Evolutionary conservation across 345 rosid genomes (phyloP), one percentile per base, ranked within the genome.

Genomic region (Arabis hirsuta): DNA sequence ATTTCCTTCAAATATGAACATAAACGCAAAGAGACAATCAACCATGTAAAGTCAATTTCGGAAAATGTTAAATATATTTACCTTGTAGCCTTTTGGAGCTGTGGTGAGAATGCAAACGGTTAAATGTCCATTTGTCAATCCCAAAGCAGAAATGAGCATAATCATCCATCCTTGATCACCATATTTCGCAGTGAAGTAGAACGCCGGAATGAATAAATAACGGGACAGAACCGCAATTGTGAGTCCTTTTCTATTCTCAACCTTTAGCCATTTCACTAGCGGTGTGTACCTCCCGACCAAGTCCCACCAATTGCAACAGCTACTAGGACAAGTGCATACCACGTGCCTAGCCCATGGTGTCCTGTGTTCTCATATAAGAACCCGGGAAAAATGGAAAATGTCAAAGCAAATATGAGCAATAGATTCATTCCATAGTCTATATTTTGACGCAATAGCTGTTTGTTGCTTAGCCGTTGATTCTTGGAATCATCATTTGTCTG

Each of bases 121-220:
- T 29, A 94, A 87, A 73, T 88, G 73, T 20, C 96, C 98, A 55
- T 84, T 88, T 7, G 90, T 82, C 20, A 88, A 19, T 48, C 98
- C 96, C 61, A 92, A 65, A 68, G 88, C 34, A 12, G 87, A 88
- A 34, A 71, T 55, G 2, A 91, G 90, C 66, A 85, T 48, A 68
- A 94, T 84, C 98, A 89, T 94, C 91, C 89, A 94, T 54, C 98
- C 98, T 65, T 89, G 82, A 74, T 88, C 97, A 2, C 85, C 96
- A 45, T 88, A 85, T 34, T 89, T 91, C 1, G 89, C 86, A 0
- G 93, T 88, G 85, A 90, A 87, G 82, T 91, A 94, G 76, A 94
- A 91, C 3, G 90, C 84, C 0, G 97, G 97, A 53, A 91, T 29
- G 9, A 94, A 80, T 6, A 86, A 55, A 69, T 72, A 88, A 12